A percentile compares a stretch with the other conserved stretches of the same genome.
Evolutionary conservation across 2,329 filamentous ascomycete genomes (phyloP).

Genomic region (Ramichloridium luteum): DNA sequence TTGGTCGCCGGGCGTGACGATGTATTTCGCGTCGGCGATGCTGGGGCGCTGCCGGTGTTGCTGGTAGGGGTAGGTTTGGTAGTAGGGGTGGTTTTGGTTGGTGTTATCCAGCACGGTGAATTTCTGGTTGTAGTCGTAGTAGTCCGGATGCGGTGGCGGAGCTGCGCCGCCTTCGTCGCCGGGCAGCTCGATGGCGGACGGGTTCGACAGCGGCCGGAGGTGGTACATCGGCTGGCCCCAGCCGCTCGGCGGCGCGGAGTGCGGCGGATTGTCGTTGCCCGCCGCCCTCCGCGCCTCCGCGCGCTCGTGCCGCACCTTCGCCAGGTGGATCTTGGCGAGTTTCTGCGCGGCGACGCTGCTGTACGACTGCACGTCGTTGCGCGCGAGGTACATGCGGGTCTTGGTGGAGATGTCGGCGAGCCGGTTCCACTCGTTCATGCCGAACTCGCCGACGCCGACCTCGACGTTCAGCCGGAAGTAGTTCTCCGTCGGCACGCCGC

Average conservation of each 20-base stretch:
- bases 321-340: slow-evolving; percentile 69
- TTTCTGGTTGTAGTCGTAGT: slow-evolving; percentile 54
- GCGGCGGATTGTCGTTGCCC: slow-evolving; percentile 11
- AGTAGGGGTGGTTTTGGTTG: slow-evolving; percentile 37
- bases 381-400: slow-evolving; percentile 70
- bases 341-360: slow-evolving; percentile 66
- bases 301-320: slow-evolving; percentile 55
- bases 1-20: slow-evolving; percentile 8
- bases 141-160: slow-evolving; percentile 11
- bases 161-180: slow-evolving; percentile 18
- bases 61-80: neutral
- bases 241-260: slow-evolving; percentile 14
- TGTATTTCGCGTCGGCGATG: slow-evolving; percentile 52
- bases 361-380: slow-evolving; percentile 62
- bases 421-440: slow-evolving; percentile 95
- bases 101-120: slow-evolving; percentile 52
- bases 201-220: neutral
- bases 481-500: slow-evolving; percentile 67
- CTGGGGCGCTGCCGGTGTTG: slow-evolving; percentile 32
- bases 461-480: slow-evolving; percentile 97
- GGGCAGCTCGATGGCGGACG: slow-evolving; percentile 21
- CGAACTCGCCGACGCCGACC: slow-evolving; percentile 89
- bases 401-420: slow-evolving; percentile 90
- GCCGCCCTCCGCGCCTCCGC: slow-evolving; percentile 27
- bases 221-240: slow-evolving; percentile 10